Base-by-base conservation (phyloP, 768 basidiomycete species). In the Macrolepiota fuliginosa region DNA sequence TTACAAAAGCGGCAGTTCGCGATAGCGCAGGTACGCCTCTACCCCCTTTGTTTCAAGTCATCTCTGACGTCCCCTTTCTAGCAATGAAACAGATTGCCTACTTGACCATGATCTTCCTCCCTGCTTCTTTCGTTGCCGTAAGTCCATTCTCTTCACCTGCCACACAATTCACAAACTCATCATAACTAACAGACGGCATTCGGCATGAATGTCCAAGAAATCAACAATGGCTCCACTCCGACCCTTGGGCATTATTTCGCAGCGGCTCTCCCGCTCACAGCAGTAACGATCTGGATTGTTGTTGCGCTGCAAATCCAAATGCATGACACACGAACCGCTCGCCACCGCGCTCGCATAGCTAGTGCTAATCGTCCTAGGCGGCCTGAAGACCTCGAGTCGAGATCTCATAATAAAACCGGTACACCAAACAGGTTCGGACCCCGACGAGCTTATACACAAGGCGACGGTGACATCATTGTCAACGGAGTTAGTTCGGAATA, bases 101-200 rank as follows among this genome's bases (percentile, higher is more conserved):
- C 62, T 70, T 88, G 1, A 83, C 85, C 0, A 87, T 86, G 83
- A 67, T 85, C 17, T 88, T 87, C 68, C 72, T 87, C 9, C 86
- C 86, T 0, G 80, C 83, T 1, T 79, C 79, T 13, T 82, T 87
- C 51, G 70, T 75, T 35, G 78, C 78, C 7, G 79, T 80, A 66
- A 55, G 74, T 70, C 45, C 13, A 29, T 17, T 51, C 24, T 19
- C 10, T 3, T 24, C n/a, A 19, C 15, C 9, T 27, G 15, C 27
- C 19, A 24, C 12, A 32, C 37, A 29, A 25, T 24, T 25, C 36
- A 19, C 35, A 50, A 32, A 29, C 54, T 29, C 25, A 19, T 24
- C 36, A 13, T 27, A n/a, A 45, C 19, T n/a, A n/a, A 1, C 40
- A 81, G 82, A 72, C 74, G 40, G 72, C 78, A 2, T 83, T 82